Evolutionary conservation across 768 basidiomycete genomes (phyloP), one percentile per base, ranked within the genome.

Genomic region (Dentipellis sp.): DNA sequence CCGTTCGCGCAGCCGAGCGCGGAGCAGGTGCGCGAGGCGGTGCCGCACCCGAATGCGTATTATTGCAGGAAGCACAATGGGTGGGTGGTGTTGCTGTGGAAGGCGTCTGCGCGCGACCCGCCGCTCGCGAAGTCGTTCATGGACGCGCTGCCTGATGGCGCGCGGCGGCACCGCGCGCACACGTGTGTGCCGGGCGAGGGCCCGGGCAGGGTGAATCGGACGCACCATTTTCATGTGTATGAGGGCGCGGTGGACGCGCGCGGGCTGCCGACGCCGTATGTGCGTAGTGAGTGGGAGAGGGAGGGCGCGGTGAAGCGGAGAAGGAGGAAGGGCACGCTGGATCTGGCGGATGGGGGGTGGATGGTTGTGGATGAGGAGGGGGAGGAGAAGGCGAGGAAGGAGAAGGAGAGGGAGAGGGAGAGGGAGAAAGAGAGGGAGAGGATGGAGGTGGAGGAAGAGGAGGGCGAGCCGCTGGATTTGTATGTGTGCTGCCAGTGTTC

Each of bases 401-500:
- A 65, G 39, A 59, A 58, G n/a, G 55, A 56, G 23, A 58, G 66
- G 23, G 69, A 70, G n/a, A 69, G 73, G 14, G 58, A 57, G 38
- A 58, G 52, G n/a, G 56, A 55, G 22, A 71, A 70, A 16, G 58
- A 61, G 50, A 68, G 64, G 57, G 69, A 70, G n/a, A n/a, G n/a
- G n/a, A n/a, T n/a, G n/a, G 59, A 67, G 17, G 61, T 63, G 29
- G 77, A 76, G 22, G 72, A 72, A 38, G 75, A 78, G 61, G 66
- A 70, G 34, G 83, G 79, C 21, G 80, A 76, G 56, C 67, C 87
- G 29, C 71, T 92, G 42, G 88, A 92, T 67, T 74, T 91, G 29
- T 92, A 87, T 64, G 73, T 91, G 47, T 93, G 91, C 67, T 92
- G 91, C 64, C 90, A 91, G 64, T 93, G 91, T 67, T 83, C 83